A percentile compares a stretch with the other conserved stretches of the same genome.
Conservation (phyloP, 768 basidiomycete species). For the Xerocomellus amylosporus region DNA sequence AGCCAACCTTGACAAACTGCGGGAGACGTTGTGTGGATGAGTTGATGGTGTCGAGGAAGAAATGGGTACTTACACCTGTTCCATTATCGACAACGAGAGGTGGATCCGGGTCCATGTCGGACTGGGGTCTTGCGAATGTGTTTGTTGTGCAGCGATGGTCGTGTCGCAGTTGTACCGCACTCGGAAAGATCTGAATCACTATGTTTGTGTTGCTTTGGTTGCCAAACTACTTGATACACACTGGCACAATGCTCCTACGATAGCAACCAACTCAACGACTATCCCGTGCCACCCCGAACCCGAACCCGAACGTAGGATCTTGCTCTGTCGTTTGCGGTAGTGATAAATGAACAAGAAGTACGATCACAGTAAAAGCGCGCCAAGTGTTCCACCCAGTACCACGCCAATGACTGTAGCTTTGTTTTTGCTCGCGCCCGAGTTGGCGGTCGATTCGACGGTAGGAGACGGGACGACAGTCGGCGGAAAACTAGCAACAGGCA, state of each 20-base stretch:
- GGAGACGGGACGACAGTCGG: conserved; percentile 7
- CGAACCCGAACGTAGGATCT: background rate
- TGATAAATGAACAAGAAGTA: conserved; percentile 5
- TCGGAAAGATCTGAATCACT: background rate
- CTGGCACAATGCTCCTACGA: background rate
- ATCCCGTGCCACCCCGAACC: background rate
- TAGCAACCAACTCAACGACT: background rate
- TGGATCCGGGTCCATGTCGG: conserved; percentile 31
- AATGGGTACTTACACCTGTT: conserved; percentile 64
- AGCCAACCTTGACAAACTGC: conserved; percentile 89
- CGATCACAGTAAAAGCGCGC: conserved; percentile 9
- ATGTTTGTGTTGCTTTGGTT: conserved; percentile 26
- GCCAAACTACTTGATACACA: background rate
- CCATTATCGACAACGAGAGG: conserved; percentile 87
- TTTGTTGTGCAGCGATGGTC: background rate
- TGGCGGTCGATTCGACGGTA: conserved; percentile 6
- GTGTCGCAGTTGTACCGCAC: background rate
- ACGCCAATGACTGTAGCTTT: conserved; percentile 16
- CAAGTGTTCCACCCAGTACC: conserved; percentile 13
- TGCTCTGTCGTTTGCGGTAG: conserved; percentile 1
- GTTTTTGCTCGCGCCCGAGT: background rate
- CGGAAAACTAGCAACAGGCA: conserved; percentile 26
- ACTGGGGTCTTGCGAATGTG: background rate
- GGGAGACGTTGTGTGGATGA: background rate
- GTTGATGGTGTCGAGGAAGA: conserved; percentile 5